phyloP scores from a whole-genome alignment of 495 filamentous ascomycete genomes.

The Daldinia bambusicola region DNA sequence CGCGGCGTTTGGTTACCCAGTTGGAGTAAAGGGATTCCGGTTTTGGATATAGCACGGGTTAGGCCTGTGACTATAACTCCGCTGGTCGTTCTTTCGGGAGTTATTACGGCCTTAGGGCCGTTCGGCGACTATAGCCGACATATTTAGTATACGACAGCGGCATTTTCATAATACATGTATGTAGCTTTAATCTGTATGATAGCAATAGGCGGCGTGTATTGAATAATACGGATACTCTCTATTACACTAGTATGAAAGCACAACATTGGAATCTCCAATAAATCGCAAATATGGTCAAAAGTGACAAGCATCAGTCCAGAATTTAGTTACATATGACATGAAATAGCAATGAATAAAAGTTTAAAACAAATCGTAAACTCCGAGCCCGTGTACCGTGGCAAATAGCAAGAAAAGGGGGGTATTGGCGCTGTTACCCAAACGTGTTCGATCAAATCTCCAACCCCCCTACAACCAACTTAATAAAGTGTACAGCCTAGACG shows the following conservation, averaged over 20 bases:
- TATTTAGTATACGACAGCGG: not conserved
- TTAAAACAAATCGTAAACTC: no score
- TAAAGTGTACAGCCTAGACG: not conserved
- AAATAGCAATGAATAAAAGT: not conserved
- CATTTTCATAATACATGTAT: not conserved
- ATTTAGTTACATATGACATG: not conserved
- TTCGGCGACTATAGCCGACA: no score
- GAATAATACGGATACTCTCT: not conserved
- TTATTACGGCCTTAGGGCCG: no score
- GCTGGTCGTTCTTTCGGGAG: no score
- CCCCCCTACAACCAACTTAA: not conserved
- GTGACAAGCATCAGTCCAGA: not conserved
- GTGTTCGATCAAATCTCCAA: conserved; percentile 13
- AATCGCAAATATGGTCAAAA: not conserved
- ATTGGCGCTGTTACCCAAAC: conserved; percentile 13
- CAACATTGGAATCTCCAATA: not conserved
- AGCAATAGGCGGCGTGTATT: not conserved
- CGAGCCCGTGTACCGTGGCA: no score
- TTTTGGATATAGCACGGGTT: not conserved
- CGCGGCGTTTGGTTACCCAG: not conserved
- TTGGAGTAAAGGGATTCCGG: not conserved
- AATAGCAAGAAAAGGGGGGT: conserved; percentile 23
- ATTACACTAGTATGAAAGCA: not conserved
- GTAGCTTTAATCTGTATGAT: not conserved
- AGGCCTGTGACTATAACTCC: not conserved